Base-by-base conservation (phyloP, 768 basidiomycete genomes). In the Termitomyces heimii region DNA sequence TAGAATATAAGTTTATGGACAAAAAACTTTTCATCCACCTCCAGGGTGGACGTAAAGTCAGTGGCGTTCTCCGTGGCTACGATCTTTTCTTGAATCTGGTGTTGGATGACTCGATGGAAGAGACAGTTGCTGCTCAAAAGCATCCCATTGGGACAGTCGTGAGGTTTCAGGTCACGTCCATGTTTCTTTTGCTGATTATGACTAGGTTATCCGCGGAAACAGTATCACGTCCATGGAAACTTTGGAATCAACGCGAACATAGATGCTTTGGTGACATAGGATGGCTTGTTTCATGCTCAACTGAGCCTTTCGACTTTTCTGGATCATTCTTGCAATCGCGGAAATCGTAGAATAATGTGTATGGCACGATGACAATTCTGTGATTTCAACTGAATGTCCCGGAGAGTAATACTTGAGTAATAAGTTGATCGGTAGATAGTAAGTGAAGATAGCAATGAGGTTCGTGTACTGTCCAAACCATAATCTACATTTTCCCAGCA, bases 51-150 rank as follows among this genome's bases (percentile, higher is more conserved):
- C 88, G 96, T 67, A 93, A 92, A 82, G 92, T 99, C 66, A 94
- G 92, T 75, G 97, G 97, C 54, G 86, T 85, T 14, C 76, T 99
- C 51, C 88, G 97, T 61, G 97, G 97, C 53, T 99, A 97, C 73
- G 97, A 99, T 78, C 88, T 99, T 62, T 99, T 99, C 79, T 77
- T 99, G 70, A 99, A 99, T 73, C 81, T 99, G 39, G 97, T 98
- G 63, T 85, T 99, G 71, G 97, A 98, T 71, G 92, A 98, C 67
- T 92, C 93, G 10, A 71, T 88, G 65, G 97, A 99, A 73, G 97
- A 98, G 77, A 85, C 86, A 0, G 86, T 84, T 5, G 88, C 91
- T 14, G 94, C 89, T 5, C 89, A 94, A 75, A 94, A 93, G 70
- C 85, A 89, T 65, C 87, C 89, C 26, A 88, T 94, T 64, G 95